Conservation (phyloP, 1,284 basidiomycete species). For the Puccinia brachypodii region DNA sequence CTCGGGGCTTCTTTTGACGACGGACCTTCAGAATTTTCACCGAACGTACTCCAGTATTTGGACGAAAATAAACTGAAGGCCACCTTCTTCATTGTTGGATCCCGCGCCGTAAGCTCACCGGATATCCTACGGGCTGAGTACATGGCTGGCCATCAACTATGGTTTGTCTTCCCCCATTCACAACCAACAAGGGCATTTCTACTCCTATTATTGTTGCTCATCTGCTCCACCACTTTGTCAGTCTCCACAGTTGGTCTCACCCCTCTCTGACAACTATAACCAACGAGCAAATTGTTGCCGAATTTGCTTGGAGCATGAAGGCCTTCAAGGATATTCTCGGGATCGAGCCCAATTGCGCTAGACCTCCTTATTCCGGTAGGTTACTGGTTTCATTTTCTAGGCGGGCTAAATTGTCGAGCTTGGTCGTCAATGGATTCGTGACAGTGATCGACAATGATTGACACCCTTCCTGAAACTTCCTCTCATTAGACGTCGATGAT, state of each 20-base stretch:
- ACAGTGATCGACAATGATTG: background rate
- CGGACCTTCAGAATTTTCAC: constrained; percentile 73
- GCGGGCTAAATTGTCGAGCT: too few relatives aligned
- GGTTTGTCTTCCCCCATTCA: constrained; percentile 57
- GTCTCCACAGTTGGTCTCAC: constrained; percentile 62
- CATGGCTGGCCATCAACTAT: constrained; percentile 60
- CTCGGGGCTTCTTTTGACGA: constrained; percentile 65
- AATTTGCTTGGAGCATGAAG: constrained; percentile 77
- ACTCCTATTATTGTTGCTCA: constrained; percentile 46
- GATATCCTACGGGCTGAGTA: constrained; percentile 77
- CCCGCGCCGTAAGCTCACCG: constrained; percentile 78
- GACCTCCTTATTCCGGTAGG: constrained; percentile 54
- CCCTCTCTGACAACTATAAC: constrained; percentile 71
- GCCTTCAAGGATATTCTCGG: constrained; percentile 54
- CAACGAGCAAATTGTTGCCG: constrained; percentile 84
- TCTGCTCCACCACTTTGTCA: constrained; percentile 52
- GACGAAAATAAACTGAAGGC: constrained; percentile 67
- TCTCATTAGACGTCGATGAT: constrained; percentile 55
- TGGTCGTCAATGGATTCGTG: background rate
- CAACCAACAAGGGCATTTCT: background rate
- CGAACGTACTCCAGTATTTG: constrained; percentile 71
- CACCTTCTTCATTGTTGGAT: constrained; percentile 92
- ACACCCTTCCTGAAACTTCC: constrained; percentile 49
- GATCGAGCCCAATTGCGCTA: constrained; percentile 55
- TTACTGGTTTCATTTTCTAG: background rate